Evolutionary conservation across 768 basidiomycete genomes (phyloP), one percentile per base, ranked within the genome.

Genomic region (Hortiboletus campestris): DNA sequence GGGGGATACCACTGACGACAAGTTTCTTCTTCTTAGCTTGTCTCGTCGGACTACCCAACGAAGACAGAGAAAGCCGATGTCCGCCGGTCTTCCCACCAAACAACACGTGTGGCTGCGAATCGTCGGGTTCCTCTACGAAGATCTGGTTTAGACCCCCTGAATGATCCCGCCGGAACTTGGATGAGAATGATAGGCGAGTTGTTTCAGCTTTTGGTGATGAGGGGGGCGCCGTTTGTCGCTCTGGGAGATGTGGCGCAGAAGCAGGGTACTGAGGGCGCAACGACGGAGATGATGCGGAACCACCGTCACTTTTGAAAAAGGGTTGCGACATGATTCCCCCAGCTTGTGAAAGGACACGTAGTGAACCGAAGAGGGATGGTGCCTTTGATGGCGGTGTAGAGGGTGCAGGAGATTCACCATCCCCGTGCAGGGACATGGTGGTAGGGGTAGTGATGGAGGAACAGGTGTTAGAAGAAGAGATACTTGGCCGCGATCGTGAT

Each of bases 1-100:
- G 72, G 9, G 78, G 78, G 29, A 91, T 80, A 32, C 89, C 89
- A 63, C 84, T 86, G 56, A 91, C 75, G 46, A 91, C 78, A 14
- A 91, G 78, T 62, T 80, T 83, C 67, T 78, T 86, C 71, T 82
- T 84, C 63, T 82, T 83, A 35, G 74, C 65, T 48, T 74, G 69
- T 49, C 78, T 76, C 22, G 78, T 67, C 17, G 67, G 64, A 38
- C 58, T 57, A n/a, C 72, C 70, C 12, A 81, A 57, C 34, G 67
- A 64, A 36, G 73, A 67, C 39, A 73, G 54, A 22, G 72, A 73
- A 41, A 73, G 59, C 38, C 73, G 67, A 32, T 55, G 63, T 1
- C 57, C 60, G 28, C 55, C 53, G 32, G 49, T 48, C 55, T 58
- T 74, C 12, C 58, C 63, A 36, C 60, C 48, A 41, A 68, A 72